Evolutionary conservation across 2,329 filamentous ascomycete species (phyloP), one percentile per base, ranked within the genome.

Genomic region (Trichoderma gracile): DNA sequence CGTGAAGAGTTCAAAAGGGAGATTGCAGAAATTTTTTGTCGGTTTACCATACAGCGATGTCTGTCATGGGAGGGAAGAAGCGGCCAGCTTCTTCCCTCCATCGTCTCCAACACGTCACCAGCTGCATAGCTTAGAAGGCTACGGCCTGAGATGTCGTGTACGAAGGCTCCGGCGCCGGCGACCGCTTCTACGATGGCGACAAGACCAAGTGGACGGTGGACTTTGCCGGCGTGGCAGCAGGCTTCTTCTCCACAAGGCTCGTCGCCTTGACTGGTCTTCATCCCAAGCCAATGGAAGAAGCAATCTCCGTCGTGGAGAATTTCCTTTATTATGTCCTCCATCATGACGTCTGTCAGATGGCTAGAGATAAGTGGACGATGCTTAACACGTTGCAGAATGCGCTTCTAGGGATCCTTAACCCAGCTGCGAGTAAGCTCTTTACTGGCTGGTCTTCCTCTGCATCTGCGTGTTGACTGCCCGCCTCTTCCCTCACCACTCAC

Each of bases 281-380:
- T 14, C 80, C 77, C 17, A 73, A 78, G 0, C 76, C 82, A 14
- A 82, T 93, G 67, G 77, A 83, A n/a, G 60, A 63, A 4, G 87
- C 86, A 3, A 86, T 88, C 21, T 82, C 84, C 40, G 85, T 96
- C 0, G 81, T 97, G 46, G 85, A 86, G 66, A 96, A 95, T 73
- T 98, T 98, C 73, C 85, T 97, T 68, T 91, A 92, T 68, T 99
- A 97, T 69, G 81, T 98, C 0, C 81, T 93, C 10, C 85, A 90
- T 66, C 93, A 98, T 72, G 85, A 90, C 43, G 94, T 96, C 17
- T 96, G 92, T 70, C 82, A 87, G 21, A 72, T 81, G 15, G 92
- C 91, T 1, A 81, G 86, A 3, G 71, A 78, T 1, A 92, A 98
- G 75, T 81, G 95, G 42, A 84, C 84, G 67, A 80, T 84, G 59